Conservation (phyloP, 2,329 filamentous ascomycete genomes). For the Fusarium sp. region DNA sequence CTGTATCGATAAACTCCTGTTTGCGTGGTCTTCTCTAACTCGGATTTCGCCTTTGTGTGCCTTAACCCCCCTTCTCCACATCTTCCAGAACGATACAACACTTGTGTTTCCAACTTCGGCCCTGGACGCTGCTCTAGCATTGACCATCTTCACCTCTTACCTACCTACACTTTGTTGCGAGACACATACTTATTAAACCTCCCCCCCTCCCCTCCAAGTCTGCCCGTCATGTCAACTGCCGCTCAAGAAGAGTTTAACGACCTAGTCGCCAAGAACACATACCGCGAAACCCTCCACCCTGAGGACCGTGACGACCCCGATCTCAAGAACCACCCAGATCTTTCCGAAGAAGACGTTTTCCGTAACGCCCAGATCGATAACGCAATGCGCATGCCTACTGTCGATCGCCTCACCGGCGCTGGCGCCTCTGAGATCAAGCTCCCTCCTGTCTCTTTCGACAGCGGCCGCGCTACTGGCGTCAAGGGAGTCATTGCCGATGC, state of each 20-base stretch:
- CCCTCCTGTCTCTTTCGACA: slow-evolving; percentile 70
- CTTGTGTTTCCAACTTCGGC: slow-evolving; percentile 33
- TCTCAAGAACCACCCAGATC: slow-evolving; percentile 60
- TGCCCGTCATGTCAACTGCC: slow-evolving; percentile 63
- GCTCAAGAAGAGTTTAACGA: slow-evolving; percentile 74
- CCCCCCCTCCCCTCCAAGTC: slow-evolving; percentile 15
- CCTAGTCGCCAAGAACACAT: slow-evolving; percentile 66
- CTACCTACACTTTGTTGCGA: slow-evolving; percentile 22
- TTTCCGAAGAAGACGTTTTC: slow-evolving; percentile 65
- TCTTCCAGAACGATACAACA: slow-evolving; percentile 46
- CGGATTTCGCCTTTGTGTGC: slow-evolving; percentile 41
- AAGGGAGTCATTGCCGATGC: slow-evolving; percentile 90
- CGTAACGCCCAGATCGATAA: slow-evolving; percentile 67
- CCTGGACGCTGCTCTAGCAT: slow-evolving; percentile 31
- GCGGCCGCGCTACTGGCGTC: slow-evolving; percentile 78
- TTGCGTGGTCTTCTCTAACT: slow-evolving; percentile 21
- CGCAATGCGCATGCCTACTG: slow-evolving; percentile 71
- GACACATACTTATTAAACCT: slow-evolving; percentile 42
- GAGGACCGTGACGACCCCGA: slow-evolving; percentile 65
- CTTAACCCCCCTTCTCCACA: slow-evolving; percentile 42
- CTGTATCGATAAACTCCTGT: slow-evolving; percentile 17
- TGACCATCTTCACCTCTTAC: slow-evolving; percentile 24
- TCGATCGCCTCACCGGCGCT: slow-evolving; percentile 51
- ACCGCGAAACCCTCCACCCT: slow-evolving; percentile 59
- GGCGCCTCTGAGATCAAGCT: slow-evolving; percentile 64